phyloP scores from a whole-genome alignment of 208 protist species.

The Trypanosoma theileri region DNA sequence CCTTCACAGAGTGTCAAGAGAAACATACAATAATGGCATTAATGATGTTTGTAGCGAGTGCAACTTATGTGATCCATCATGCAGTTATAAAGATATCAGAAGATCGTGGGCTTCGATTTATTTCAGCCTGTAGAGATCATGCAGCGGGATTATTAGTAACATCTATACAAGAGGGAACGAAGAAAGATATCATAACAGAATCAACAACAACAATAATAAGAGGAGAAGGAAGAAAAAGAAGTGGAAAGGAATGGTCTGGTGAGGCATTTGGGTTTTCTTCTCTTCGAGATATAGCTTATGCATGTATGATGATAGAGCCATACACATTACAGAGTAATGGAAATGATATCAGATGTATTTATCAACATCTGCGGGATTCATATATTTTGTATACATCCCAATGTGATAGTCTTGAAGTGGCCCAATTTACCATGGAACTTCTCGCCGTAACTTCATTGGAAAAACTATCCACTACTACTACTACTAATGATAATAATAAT shows the following conservation, averaged over 20 bases:
- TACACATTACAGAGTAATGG: not conserved
- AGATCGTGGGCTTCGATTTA: constrained; percentile 9
- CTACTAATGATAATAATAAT: not conserved
- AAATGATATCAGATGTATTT: not conserved
- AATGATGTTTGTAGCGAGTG: constrained; percentile 27
- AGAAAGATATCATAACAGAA: not conserved
- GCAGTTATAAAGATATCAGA: not conserved
- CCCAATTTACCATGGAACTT: constrained; percentile 15
- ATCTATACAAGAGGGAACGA: not conserved
- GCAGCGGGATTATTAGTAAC: constrained; percentile 1
- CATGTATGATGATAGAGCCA: constrained; percentile 22
- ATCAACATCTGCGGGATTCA: not conserved
- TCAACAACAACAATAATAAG: not conserved
- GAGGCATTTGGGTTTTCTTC: too few species aligned
- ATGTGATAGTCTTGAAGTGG: constrained; percentile 28
- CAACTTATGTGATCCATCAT: constrained; percentile 6
- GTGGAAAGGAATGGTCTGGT: too few species aligned
- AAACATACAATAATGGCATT: constrained; percentile 3
- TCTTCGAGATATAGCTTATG: constrained; percentile 3
- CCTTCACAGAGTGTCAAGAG: not conserved
- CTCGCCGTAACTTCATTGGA: not conserved
- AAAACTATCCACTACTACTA: not conserved
- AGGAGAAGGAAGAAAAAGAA: not conserved
- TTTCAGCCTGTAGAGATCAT: constrained; percentile 13
- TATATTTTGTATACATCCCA: not conserved